Base-by-base conservation (phyloP, 352 stramenopile species). In the Globisporangium heterothallicum region DNA sequence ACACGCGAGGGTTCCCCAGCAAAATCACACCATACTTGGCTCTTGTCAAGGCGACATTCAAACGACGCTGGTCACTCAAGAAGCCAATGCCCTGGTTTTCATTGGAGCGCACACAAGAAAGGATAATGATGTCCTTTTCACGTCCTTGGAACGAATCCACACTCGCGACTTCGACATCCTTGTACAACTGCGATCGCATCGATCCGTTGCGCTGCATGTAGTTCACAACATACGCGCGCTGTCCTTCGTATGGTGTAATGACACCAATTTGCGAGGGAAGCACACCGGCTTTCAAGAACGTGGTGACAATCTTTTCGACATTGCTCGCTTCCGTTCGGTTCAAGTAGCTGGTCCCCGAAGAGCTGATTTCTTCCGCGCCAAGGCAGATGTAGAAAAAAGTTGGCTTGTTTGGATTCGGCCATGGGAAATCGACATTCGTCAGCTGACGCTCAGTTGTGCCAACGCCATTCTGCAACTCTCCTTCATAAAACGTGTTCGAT, bases 401-500 rank as follows among this genome's bases (percentile, higher is more conserved):
- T 12, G 97, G 97, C 62, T 98, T 98, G 58, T 82, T 94, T 21
- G 92, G 86, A 49, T 97, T 94, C 4, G 97, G 97, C 96, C 97
- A 99, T 35, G 95, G 95, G 64, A 99, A 99, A 21, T 98, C 89
- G 5, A 97, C 80, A 35, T 75, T 84, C 9, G 64, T 67, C 1
- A 91, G 63, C 29, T 92, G 65, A 4, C 97, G 91, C 58, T 99
- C 96, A 43, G 78, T 89, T 32, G 97, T 95, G 1, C 88, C 95
- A 2, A 99, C 94, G 40, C 97, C 97, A 63, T 99, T 99, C 68
- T 99, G 94, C 41, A 99, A 73, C 56, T 96, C 96, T 44, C 97
- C 97, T 66, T 99, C 97, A 63, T 99, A 99, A 61, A 99, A 99
- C 62, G 95, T 97, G 59, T 99, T 99, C 9, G 95, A 99, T 5